Conservation (phyloP, 495 filamentous ascomycete species). For the Daldinia childiae region DNA sequence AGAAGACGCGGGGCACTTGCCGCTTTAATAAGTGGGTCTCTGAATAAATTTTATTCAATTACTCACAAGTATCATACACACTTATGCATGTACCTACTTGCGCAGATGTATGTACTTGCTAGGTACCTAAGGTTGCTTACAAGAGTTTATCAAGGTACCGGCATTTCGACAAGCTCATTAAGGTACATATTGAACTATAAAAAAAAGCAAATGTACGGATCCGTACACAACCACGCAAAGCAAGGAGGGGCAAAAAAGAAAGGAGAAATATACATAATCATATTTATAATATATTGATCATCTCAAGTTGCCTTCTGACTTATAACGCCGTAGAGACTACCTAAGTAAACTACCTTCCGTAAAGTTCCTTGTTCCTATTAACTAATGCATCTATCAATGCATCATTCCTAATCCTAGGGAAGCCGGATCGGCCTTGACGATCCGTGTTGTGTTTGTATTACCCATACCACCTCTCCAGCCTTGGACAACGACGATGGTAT, state of each 20-base stretch:
- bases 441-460: conserved; percentile 89
- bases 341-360: background rate
- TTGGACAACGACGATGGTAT: conserved; percentile 92
- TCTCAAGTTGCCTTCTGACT: background rate
- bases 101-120: background rate
- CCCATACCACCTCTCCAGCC: conserved; percentile 98
- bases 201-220: background rate
- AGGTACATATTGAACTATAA: background rate
- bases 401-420: conserved; percentile 53
- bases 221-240: background rate
- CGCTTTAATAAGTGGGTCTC: conserved; percentile 1
- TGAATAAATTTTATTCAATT: conserved; percentile 2
- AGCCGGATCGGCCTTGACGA: conserved; percentile 64
- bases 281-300: background rate
- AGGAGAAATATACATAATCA: background rate
- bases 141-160: background rate
- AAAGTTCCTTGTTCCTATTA: background rate
- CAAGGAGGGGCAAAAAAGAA: background rate
- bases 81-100: background rate
- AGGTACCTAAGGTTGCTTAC: background rate
- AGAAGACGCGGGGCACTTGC: conserved; percentile 29
- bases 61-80: background rate
- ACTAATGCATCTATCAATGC: conserved; percentile 12
- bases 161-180: background rate
- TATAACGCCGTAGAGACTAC: conserved; percentile 6